Conservation (phyloP, 1,284 basidiomycete genomes). For the Ganoderma sp. region DNA sequence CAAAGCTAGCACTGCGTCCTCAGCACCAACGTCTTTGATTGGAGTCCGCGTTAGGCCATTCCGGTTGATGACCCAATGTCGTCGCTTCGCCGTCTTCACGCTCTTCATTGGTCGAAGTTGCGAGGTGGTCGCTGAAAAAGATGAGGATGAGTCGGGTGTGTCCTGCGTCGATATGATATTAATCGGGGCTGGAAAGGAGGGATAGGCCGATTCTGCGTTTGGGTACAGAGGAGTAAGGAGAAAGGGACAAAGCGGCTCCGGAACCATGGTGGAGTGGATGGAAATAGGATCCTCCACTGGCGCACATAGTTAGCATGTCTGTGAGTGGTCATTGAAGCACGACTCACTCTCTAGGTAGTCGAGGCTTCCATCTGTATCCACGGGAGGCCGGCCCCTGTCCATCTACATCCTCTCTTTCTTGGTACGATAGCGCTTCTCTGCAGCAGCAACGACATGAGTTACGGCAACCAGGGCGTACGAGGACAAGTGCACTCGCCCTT, state of each 20-base stretch:
- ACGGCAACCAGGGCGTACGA: too few relatives aligned
- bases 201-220: constrained; percentile 38
- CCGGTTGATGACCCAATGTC: constrained; percentile 51
- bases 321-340: not conserved
- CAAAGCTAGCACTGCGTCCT: constrained; percentile 46
- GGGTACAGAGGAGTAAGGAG: constrained; percentile 62
- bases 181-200: constrained; percentile 40
- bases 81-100: constrained; percentile 34
- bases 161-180: constrained; percentile 37
- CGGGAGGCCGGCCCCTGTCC: constrained; percentile 74
- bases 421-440: constrained; percentile 78
- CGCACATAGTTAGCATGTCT: constrained; percentile 24
- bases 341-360: constrained; percentile 71
- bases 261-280: constrained; percentile 64
- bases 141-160: constrained; percentile 19
- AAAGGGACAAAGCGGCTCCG: constrained; percentile 59
- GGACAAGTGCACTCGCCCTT: too few relatives aligned
- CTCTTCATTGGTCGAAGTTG: constrained; percentile 19
- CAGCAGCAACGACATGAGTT: too few relatives aligned
- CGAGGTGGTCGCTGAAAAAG: constrained; percentile 19
- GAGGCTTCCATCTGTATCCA: constrained; percentile 70
- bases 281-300: constrained; percentile 81
- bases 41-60: constrained; percentile 50
- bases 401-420: constrained; percentile 78
- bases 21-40: constrained; percentile 60